phyloP scores from a whole-genome alignment of 2,329 filamentous ascomycete genomes.

The Colletotrichum gloeosporioides region DNA sequence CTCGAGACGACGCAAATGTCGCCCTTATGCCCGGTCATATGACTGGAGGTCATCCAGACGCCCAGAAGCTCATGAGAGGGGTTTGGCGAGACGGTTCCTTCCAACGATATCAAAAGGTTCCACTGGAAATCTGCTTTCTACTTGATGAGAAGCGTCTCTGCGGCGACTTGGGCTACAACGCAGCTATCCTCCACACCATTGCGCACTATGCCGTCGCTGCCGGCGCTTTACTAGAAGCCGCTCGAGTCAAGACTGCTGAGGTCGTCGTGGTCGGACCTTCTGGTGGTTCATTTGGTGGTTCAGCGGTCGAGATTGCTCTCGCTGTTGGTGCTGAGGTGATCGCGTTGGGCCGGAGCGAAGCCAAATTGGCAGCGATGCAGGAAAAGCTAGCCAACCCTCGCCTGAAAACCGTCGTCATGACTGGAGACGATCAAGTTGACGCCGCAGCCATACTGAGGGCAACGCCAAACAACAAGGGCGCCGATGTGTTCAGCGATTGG shows the following conservation, averaged over 20 bases:
- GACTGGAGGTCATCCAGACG: slow-evolving; percentile 25
- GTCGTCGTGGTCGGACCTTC: slow-evolving; percentile 55
- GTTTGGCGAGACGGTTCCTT: slow-evolving; percentile 36
- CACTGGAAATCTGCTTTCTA: slow-evolving; percentile 36
- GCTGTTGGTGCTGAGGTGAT: slow-evolving; percentile 59
- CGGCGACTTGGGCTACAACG: slow-evolving; percentile 40
- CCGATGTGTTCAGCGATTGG: slow-evolving; percentile 53
- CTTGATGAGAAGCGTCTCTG: slow-evolving; percentile 37
- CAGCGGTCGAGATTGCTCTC: slow-evolving; percentile 51
- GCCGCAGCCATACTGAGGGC: slow-evolving; percentile 34
- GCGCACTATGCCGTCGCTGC: slow-evolving; percentile 43
- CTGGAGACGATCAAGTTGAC: slow-evolving; percentile 42
- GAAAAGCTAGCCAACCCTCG: slow-evolving; percentile 28
- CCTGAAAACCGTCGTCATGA: slow-evolving; percentile 44
- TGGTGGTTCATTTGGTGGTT: slow-evolving; percentile 54
- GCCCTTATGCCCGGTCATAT: slow-evolving; percentile 34
- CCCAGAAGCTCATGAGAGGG: slow-evolving; percentile 28
- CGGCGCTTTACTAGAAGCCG: slow-evolving; percentile 45
- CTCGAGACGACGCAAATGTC: slow-evolving; percentile 33
- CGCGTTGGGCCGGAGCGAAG: slow-evolving; percentile 51
- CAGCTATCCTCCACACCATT: slow-evolving; percentile 45
- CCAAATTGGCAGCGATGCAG: slow-evolving; percentile 29
- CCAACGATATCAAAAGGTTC: slow-evolving; percentile 32
- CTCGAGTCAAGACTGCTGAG: slow-evolving; percentile 50
- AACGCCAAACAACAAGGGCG: slow-evolving; percentile 29